Conservation (phyloP, 2,329 filamentous ascomycete genomes). For the Aspergillus sp. region DNA sequence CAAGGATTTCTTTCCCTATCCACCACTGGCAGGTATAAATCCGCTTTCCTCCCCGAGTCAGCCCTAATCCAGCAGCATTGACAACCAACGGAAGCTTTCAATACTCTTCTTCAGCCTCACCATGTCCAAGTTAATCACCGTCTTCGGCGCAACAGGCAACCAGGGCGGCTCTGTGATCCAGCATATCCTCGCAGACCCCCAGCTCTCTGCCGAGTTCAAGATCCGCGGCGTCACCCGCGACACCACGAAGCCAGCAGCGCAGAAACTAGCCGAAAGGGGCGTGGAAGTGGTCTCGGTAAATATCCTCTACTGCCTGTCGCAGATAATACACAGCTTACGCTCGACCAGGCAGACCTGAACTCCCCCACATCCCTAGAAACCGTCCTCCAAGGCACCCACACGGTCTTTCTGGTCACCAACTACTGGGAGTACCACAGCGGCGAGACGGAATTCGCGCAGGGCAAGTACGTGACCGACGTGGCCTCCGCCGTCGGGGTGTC, state of each 20-base stretch:
- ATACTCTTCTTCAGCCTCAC: too few species aligned
- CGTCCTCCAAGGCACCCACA: slow-evolving; percentile 38
- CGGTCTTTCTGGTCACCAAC: slow-evolving; percentile 42
- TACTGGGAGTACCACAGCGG: slow-evolving; percentile 24
- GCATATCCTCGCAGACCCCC: slow-evolving; percentile 36
- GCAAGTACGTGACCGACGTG: slow-evolving; percentile 31
- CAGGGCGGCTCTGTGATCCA: slow-evolving; percentile 44
- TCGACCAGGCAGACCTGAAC: slow-evolving; percentile 32
- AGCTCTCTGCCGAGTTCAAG: slow-evolving; percentile 38
- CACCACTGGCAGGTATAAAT: too few species aligned
- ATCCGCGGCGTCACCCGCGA: slow-evolving; percentile 46
- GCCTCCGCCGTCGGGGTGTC: slow-evolving; percentile 26
- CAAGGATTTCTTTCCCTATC: too few species aligned
- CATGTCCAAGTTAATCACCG: slow-evolving; percentile 18
- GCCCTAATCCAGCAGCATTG: too few species aligned
- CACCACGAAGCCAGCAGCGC: slow-evolving; percentile 19
- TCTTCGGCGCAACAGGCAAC: slow-evolving; percentile 46
- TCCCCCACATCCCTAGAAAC: slow-evolving; percentile 29
- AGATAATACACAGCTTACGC: too few species aligned
- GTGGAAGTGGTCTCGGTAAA: slow-evolving; percentile 27
- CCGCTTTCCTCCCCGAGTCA: too few species aligned
- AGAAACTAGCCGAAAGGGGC: slow-evolving; percentile 19
- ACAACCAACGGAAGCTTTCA: too few species aligned
- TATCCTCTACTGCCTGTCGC: not conserved
- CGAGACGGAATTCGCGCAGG: slow-evolving; percentile 21